Base-by-base conservation (phyloP, 495 filamentous ascomycete genomes). In the Cairneyella variabilis region DNA sequence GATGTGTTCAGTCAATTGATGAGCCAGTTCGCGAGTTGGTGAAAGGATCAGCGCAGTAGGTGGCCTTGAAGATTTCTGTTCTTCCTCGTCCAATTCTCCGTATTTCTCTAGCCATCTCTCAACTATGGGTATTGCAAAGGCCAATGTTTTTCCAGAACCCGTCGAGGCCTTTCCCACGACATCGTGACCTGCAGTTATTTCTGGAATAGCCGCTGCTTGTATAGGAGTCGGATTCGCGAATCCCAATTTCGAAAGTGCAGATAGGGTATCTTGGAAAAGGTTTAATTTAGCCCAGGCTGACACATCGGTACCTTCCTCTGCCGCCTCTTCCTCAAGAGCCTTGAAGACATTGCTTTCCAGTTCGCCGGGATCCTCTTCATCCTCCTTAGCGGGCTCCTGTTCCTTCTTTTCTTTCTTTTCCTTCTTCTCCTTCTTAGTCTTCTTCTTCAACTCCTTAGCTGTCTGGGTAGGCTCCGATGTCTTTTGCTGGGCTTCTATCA, bases 41-140 rank as follows among this genome's bases (percentile, higher is more conserved):
- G 91, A 90, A 3, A 98, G 76, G 38, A 98, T 82, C n/a, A 98
- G 68, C 1, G 93, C 91, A n/a, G 86, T 76, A 0, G 91, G 89
- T 0, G 66, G 60, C 46, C 76, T 72, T 5, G 72, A 60, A 38
- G 59, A 56, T 27, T 64, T 65, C 21, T 69, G 59, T 22, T 65
- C 65, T 0, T 64, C 54, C 3, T 59, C 61, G 17, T 70, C 68
- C 5, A 63, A 49, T n/a, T 68, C 58, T 18, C 74, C 64, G 16
- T 69, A 66, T 30, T 68, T 64, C 16, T 68, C 68, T 11, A 89
- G 60, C 74, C 77, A 89, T 50, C 71, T 71, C 64, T 90, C 86
- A 10, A 89, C 63, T 39, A 90, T 86, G 1, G 89, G 89, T 54
- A 93, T 86, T 0, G 83, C 89, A 62, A 88, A 93, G 0, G 89